These are phyloP conservation scores for Fusarium subtropicale DNA, from an alignment of 2,329 filamentous ascomycete species.

Conservation along the genomic window DNA sequence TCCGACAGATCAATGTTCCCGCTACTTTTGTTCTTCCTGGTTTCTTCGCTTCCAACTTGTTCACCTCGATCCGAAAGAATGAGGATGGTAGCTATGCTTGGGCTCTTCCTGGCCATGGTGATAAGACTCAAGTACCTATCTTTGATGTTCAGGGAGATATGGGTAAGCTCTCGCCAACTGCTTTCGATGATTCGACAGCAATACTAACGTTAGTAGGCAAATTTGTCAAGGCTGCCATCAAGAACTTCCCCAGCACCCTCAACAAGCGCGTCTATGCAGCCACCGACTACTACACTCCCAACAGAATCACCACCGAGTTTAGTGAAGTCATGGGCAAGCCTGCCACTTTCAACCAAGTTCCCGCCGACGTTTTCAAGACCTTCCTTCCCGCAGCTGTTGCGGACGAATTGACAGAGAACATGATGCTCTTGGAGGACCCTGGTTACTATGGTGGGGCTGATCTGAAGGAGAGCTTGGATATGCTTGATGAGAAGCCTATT, in stretches of 20 bases:
- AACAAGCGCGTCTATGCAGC: conserved; percentile 54
- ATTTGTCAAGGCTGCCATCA: conserved; percentile 53
- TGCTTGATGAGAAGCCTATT: conserved; percentile 53
- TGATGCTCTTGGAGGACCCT: conserved; percentile 56
- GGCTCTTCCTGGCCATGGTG: conserved; percentile 46
- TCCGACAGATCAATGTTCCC: conserved; percentile 60
- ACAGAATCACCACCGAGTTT: conserved; percentile 51
- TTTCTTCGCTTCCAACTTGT: conserved; percentile 66
- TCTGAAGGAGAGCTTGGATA: conserved; percentile 48
- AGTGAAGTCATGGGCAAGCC: conserved; percentile 52
- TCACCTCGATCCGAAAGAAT: conserved; percentile 46
- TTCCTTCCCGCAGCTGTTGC: conserved; percentile 47
- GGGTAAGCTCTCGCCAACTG: conserved; percentile 45
- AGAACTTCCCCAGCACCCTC: conserved; percentile 39
- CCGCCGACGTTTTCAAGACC: conserved; percentile 52
- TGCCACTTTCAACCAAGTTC: conserved; percentile 48
- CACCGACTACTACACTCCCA: conserved; percentile 52
- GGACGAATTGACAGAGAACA: conserved; percentile 57
- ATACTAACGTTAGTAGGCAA: conserved; percentile 40
- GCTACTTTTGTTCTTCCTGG: conserved; percentile 65
- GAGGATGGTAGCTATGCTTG: conserved; percentile 49
- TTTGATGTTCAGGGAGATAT: conserved; percentile 55
- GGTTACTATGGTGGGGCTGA: conserved; percentile 56
- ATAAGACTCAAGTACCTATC: conserved; percentile 53
- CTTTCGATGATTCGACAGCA: accelerated